These are phyloP conservation scores for Rhizophlyctis rosea DNA, from an alignment of 192 early-diverging fungal genomes.

Conservation along the genomic window DNA sequence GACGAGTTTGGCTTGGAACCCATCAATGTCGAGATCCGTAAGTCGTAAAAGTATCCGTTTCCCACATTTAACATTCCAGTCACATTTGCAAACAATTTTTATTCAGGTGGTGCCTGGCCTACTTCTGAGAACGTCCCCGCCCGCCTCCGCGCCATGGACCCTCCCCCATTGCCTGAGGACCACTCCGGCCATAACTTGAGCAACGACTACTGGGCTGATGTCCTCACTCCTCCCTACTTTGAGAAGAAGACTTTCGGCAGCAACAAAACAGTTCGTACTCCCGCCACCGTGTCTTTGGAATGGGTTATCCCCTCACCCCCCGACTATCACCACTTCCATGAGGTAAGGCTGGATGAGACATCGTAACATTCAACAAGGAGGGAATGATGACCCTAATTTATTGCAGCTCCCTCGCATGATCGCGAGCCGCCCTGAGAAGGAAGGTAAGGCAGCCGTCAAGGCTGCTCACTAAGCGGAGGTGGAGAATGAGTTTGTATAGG, in stretches of 20 bases:
- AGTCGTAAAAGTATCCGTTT: constrained; percentile 13
- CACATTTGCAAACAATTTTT: not conserved
- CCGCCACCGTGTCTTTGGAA: constrained; percentile 46
- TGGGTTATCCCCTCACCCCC: constrained; percentile 55
- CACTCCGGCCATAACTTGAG: constrained; percentile 44
- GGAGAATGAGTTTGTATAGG: no score
- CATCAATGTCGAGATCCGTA: constrained; percentile 48
- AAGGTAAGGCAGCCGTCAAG: no score
- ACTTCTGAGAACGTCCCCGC: constrained; percentile 35
- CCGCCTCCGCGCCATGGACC: constrained; percentile 50
- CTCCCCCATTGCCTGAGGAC: constrained; percentile 38
- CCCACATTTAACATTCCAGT: not conserved
- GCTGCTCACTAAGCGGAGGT: no score
- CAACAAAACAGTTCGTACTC: constrained; percentile 43
- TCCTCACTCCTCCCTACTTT: constrained; percentile 50
- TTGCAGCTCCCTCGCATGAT: not conserved
- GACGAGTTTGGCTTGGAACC: constrained; percentile 41
- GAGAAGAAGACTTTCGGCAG: constrained; percentile 48
- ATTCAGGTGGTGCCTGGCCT: constrained; percentile 45
- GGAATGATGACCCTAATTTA: not conserved
- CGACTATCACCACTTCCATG: constrained; percentile 60
- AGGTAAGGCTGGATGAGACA: constrained; percentile 16
- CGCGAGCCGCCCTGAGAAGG: not conserved
- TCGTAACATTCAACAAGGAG: not conserved
- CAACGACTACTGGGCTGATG: constrained; percentile 51